phyloP scores from a whole-genome alignment of 805 yeast species.

The Candida endomychidarum region DNA sequence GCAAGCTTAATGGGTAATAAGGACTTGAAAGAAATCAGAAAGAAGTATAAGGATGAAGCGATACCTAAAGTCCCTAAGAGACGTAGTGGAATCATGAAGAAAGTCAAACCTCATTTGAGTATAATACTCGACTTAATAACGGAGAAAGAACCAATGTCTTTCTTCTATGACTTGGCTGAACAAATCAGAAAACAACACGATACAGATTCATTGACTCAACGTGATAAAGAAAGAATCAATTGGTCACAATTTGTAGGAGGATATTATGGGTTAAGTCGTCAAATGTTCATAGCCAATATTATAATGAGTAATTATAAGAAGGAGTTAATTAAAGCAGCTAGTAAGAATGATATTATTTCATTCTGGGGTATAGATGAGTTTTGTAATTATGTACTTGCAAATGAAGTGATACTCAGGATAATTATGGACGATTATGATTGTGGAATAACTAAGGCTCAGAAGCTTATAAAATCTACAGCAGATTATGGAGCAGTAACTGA shows the following conservation, averaged over 20 bases:
- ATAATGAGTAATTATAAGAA: conserved; percentile 35
- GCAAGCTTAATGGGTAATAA: not conserved
- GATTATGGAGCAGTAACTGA: conserved; percentile 49
- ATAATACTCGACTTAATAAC: conserved; percentile 41
- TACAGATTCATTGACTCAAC: conserved; percentile 46
- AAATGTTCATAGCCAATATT: conserved; percentile 46
- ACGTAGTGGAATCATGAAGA: conserved; percentile 22
- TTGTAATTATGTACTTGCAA: conserved; percentile 57
- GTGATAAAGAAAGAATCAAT: conserved; percentile 47
- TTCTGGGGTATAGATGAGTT: conserved; percentile 66
- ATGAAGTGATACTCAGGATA: conserved; percentile 56
- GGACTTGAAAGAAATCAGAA: conserved; percentile 14
- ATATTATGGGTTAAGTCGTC: conserved; percentile 60
- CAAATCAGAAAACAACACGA: conserved; percentile 23
- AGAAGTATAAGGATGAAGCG: conserved; percentile 15
- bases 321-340: conserved; percentile 25
- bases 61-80: conserved; percentile 18
- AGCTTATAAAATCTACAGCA: conserved; percentile 44
- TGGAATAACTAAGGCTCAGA: conserved; percentile 45
- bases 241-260: conserved; percentile 54
- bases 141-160: conserved; percentile 44
- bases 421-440: conserved; percentile 46
- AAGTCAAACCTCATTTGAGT: conserved; percentile 28
- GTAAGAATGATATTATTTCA: conserved; percentile 44
- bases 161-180: conserved; percentile 52